Base-by-base conservation (phyloP, 768 basidiomycete species). In the Tylopilus cervinicoccineus region DNA sequence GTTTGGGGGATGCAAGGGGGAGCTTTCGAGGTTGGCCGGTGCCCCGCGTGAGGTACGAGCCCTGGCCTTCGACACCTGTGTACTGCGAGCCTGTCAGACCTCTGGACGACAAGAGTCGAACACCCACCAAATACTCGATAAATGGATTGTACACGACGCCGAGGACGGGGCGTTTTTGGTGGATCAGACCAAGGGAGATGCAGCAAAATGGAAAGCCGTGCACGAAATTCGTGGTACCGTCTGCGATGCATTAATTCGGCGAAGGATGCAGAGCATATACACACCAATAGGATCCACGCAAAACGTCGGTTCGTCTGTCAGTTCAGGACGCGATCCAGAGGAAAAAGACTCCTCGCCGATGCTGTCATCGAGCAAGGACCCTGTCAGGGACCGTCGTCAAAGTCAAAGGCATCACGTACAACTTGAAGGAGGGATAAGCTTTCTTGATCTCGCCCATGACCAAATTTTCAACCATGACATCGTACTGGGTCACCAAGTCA, bases 61-160 rank as follows among this genome's bases (percentile, higher is more conserved):
- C 93, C 46, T 84, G 81, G 11, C 85, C 87, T 66, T 81, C 79
- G 36, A 87, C 70, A 6, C 83, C 94, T 13, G 84, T 84, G 71
- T 92, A 95, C 82, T 86, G 50, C 4, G 3, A 13, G 16, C 17
- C 36, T 13, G 9, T 47, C 16, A 41, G 22, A 13, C 2, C n/a
- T 4, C 16, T 29, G n/a, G 23, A 10, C 43, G 17, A 42, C 28
- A 1, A 36, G 2, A 23, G 9, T 6, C 12, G 17, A 6, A 17
- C 19, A 14, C 12, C 54, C 47, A 88, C 86, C 45, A 95, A 75
- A 44, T 93, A 81, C 53, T 91, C 79, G 45, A 93, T 76, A 76
- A 93, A 93, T 0, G 94, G 94, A 62, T 93, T 93, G 72, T 83
- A 95, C 52, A 97, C 85, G 33, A 98, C 93, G 2, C 94, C 94